phyloP scores from a whole-genome alignment of 2,329 filamentous ascomycete genomes.

The Botrytis fragariae region DNA sequence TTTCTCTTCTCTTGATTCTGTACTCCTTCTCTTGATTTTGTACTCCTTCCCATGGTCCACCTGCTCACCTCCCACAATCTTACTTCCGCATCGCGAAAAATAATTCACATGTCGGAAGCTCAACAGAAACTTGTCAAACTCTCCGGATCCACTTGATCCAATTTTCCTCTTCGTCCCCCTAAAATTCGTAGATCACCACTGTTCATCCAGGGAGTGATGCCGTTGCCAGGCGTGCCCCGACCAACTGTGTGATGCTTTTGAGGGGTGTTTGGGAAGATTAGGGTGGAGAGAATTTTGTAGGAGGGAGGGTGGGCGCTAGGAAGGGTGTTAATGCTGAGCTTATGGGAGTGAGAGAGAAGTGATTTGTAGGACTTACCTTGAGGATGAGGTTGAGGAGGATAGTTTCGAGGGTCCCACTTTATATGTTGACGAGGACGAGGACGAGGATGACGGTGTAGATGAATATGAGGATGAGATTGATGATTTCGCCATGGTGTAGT shows the following conservation, averaged over 20 bases:
- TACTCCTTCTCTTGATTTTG: not conserved
- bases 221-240: not conserved
- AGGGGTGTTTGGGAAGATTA: not conserved
- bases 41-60: not conserved
- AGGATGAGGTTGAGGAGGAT: not conserved
- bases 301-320: not conserved
- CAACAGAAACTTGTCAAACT: constrained; percentile 11
- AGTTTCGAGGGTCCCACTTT: no score
- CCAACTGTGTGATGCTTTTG: not conserved
- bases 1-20: not conserved
- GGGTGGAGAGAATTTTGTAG: not conserved
- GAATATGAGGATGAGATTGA: not conserved
- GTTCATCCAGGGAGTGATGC: constrained; percentile 12
- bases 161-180: not conserved
- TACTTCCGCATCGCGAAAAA: not conserved
- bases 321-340: not conserved
- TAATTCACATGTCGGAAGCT: not conserved
- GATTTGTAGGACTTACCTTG: not conserved
- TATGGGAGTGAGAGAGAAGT: not conserved
- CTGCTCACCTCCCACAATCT: not conserved
- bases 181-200: not conserved
- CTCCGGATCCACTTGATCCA: constrained; percentile 14
- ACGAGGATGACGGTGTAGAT: not conserved
- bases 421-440: not conserved
- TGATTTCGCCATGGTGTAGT: not conserved